phyloP scores from a whole-genome alignment of 108 stramenopile species.

The Nitzschia sp. region DNA sequence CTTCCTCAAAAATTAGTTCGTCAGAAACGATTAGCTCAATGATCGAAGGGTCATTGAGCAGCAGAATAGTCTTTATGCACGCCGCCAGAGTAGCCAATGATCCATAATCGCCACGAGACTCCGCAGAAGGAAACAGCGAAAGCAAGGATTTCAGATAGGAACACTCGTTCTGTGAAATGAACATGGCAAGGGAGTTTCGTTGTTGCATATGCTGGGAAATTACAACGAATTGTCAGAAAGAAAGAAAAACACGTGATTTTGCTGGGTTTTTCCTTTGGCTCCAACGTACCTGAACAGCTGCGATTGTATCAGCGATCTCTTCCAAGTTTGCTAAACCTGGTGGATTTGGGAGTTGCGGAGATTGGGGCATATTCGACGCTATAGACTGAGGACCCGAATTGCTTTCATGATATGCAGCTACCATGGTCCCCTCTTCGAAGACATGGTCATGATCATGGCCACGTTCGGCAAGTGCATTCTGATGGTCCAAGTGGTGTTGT shows the following conservation, averaged over 20 bases:
- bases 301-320: constrained; percentile 68
- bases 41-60: constrained; percentile 88
- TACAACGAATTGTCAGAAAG: not conserved
- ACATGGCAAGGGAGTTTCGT: constrained; percentile 72
- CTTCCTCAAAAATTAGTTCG: constrained; percentile 64
- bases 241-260: not conserved
- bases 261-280: not conserved
- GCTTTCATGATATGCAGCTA: constrained; percentile 23
- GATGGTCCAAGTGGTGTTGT: constrained; percentile 6
- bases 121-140: constrained; percentile 61
- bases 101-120: constrained; percentile 46
- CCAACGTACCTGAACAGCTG: constrained; percentile 40
- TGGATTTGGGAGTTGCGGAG: constrained; percentile 69
- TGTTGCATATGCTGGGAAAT: constrained; percentile 51
- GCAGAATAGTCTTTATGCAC: constrained; percentile 76
- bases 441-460: constrained; percentile 14
- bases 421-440: constrained; percentile 26
- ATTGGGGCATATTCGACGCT: constrained; percentile 6
- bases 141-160: constrained; percentile 68
- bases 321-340: constrained; percentile 67
- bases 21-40: constrained; percentile 75
- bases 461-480: not conserved
- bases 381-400: not conserved
- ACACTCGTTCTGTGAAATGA: constrained; percentile 74
- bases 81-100: constrained; percentile 70